A percentile compares a stretch with the other conserved stretches of the same genome.
These are phyloP conservation scores for Pleurotus tuber-regium DNA, from an alignment of 768 basidiomycete species.

Conservation along the genomic window DNA sequence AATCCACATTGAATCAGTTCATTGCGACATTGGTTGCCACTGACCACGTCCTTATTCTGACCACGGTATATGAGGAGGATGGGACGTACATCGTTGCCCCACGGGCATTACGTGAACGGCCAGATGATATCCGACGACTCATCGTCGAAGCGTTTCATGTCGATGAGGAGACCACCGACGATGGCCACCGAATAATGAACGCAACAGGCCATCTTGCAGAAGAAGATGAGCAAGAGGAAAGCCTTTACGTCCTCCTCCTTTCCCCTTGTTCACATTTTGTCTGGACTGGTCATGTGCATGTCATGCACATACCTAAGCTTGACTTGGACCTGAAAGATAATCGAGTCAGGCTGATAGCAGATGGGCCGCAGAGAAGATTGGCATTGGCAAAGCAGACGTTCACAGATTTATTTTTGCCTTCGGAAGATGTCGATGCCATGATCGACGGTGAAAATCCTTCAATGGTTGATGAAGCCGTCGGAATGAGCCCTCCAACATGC, in stretches of 20 bases:
- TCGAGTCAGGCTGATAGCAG: conserved; percentile 88
- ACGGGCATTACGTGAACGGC: conserved; percentile 68
- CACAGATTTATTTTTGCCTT: conserved; percentile 54
- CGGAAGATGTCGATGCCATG: conserved; percentile 42
- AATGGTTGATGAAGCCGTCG: conserved; percentile 34
- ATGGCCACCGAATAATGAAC: conserved; percentile 41
- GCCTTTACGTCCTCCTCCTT: conserved; percentile 79
- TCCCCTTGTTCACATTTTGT: conserved; percentile 85
- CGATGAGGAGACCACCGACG: conserved; percentile 57
- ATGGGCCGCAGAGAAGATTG: conserved; percentile 80
- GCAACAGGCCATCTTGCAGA: conserved; percentile 35
- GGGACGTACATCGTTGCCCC: conserved; percentile 90
- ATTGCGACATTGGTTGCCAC: conserved; percentile 76
- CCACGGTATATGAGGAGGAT: conserved; percentile 81
- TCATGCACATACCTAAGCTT: conserved; percentile 70
- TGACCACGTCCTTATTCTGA: conserved; percentile 94
- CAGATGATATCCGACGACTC: conserved; percentile 74
- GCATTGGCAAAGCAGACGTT: conserved; percentile 77
- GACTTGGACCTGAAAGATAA: conserved; percentile 85
- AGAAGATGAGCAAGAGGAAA: conserved; percentile 46
- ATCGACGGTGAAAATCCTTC: conserved; percentile 34
- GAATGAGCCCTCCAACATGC: conserved; percentile 44
- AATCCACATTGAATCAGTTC: conserved; percentile 72
- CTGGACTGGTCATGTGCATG: conserved; percentile 88
- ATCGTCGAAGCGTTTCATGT: conserved; percentile 85